Base-by-base conservation (phyloP, 176 grass and related monocot species). In the Elaeis guineensis region DNA sequence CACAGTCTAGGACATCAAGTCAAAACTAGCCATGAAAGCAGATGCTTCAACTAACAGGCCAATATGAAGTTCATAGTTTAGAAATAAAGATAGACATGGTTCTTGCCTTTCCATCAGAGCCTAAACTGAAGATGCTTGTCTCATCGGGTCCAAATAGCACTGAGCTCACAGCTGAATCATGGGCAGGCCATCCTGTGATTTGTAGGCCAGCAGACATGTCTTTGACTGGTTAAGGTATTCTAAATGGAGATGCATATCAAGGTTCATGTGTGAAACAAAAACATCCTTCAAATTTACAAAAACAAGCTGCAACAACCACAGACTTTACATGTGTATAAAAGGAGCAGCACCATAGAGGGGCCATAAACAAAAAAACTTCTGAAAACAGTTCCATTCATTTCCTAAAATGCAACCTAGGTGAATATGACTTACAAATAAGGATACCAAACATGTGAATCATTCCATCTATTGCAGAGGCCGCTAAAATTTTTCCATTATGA, bases 371-470 rank as follows among this genome's bases (percentile, higher is more conserved):
- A 23, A 67, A 32, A 68, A 68, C 9, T 21, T n/a, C 19, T 75
- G 20, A 63, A 63, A 57, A 8, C 30, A 25, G 60, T 49, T 29
- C 24, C 39, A 29, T 50, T 49, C 19, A 72, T 21, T 79, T 72
- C 56, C 12, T 55, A 58, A 28, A 25, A 32, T 35, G 6, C 4
- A 23, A 12, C 19, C 9, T 26, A 20, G 18, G 28, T 71, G 17
- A 12, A 62, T 50, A 64, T 15, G 12, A 20, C 6, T 21, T 0
- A 54, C 20, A 54, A 49, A 29, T n/a, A 79, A 90, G 86, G 86
- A 95, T 90, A 95, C 91, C 90, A 79, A 95, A 95, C 80, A 95
- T 90, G 80, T 95, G 86, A 73, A 96, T 90, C 83, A 96, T 90
- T 73, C 91, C 92, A 82, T 96, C 92, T 72, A 87, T 85, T 61